phyloP scores from a whole-genome alignment of 768 basidiomycete genomes.

The Rhodotorula diobovata region DNA sequence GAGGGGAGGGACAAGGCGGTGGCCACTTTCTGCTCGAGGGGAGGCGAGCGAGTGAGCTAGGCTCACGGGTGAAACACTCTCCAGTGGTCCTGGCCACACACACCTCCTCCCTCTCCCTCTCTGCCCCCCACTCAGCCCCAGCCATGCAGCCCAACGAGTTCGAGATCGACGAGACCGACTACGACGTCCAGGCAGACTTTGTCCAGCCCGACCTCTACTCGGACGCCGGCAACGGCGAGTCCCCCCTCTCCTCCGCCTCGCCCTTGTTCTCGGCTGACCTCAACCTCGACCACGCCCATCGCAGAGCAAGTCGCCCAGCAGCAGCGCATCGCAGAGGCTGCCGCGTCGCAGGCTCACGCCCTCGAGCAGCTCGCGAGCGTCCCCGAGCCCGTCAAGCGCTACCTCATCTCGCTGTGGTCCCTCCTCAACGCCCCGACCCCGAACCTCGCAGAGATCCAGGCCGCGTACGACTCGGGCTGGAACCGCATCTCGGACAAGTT shows the following conservation, averaged over 20 bases:
- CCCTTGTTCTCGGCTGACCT: not conserved
- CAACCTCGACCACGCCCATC: not conserved
- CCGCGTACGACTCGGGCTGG: constrained; percentile 90
- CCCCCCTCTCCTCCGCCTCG: not conserved
- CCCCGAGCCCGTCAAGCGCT: constrained; percentile 54
- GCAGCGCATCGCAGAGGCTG: constrained; percentile 39
- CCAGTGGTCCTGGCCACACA: no score
- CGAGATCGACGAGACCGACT: not conserved
- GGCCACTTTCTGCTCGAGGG: no score
- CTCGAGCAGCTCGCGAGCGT: constrained; percentile 34
- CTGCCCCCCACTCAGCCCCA: not conserved
- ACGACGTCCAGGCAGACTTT: not conserved
- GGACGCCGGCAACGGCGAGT: constrained; percentile 47
- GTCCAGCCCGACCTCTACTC: constrained; percentile 50
- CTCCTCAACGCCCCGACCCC: constrained; percentile 76
- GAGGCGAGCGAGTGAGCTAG: no score
- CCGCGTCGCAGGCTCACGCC: constrained; percentile 29
- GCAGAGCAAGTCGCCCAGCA: constrained; percentile 38
- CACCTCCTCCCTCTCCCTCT: no score
- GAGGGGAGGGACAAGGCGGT: not conserved
- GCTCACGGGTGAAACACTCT: no score
- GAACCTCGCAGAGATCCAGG: constrained; percentile 82
- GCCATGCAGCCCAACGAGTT: not conserved
- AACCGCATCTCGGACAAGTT: constrained; percentile 94
- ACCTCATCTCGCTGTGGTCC: constrained; percentile 85